These are phyloP conservation scores for Neurospora sp. DNA, from an alignment of 495 filamentous ascomycete species.

Conservation along the genomic window DNA sequence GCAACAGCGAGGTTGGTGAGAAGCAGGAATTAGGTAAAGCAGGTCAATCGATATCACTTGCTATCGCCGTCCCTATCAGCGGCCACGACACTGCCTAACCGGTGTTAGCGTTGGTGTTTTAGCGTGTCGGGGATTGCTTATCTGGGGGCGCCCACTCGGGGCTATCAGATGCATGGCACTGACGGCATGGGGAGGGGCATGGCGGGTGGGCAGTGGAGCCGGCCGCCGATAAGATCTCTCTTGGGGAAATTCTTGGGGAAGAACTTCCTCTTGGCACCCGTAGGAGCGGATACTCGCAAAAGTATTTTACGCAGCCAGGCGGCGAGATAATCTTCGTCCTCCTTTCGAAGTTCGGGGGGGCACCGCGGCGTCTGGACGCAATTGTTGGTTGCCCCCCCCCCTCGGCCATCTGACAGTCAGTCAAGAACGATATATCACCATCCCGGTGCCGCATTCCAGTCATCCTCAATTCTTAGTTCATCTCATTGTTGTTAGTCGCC, in stretches of 20 bases:
- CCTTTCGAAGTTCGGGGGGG: not conserved
- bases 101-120: not conserved
- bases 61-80: not conserved
- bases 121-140: not conserved
- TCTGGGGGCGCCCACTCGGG: not conserved
- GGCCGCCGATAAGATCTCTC: not conserved
- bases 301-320: not conserved
- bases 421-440: not conserved
- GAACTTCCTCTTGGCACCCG: too few species aligned
- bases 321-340: not conserved
- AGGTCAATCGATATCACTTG: not conserved
- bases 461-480: not conserved
- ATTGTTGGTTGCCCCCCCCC: not conserved
- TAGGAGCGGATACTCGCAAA: not conserved
- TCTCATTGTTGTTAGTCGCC: not conserved
- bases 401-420: not conserved
- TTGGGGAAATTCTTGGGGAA: not conserved
- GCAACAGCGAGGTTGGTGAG: not conserved
- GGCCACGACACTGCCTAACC: not conserved
- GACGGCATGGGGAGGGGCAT: not conserved
- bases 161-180: not conserved
- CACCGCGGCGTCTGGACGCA: not conserved
- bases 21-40: not conserved
- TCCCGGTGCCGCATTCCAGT: not conserved
- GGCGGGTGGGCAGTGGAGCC: not conserved